These are phyloP conservation scores for Casuarina cunninghamiana DNA, from an alignment of 306 rosid species.

Conservation along the genomic window DNA sequence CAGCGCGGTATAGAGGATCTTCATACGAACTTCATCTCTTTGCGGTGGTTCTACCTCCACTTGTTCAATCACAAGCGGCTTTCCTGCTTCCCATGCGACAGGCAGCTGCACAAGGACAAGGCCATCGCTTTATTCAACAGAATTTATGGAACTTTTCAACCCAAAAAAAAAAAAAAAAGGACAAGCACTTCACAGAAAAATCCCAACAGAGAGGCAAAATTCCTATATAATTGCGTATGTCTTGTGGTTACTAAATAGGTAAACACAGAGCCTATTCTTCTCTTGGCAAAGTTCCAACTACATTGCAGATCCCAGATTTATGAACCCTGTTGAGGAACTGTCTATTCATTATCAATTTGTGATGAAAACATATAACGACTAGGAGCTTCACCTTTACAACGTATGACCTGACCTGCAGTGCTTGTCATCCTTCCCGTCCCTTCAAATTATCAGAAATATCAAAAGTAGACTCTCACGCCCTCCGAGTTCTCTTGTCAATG, in stretches of 20 bases:
- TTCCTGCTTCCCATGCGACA: conserved; percentile 42
- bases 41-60: conserved; percentile 43
- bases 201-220: too few species aligned
- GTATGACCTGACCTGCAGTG: not conserved
- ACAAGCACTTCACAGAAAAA: too few species aligned
- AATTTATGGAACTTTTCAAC: too few species aligned
- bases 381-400: not conserved
- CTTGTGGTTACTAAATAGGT: too few species aligned
- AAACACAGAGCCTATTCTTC: too few species aligned
- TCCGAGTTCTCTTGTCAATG: not conserved
- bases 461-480: not conserved
- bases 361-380: too few species aligned
- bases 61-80: conserved; percentile 40
- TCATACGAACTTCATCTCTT: conserved; percentile 32
- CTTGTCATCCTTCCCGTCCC: not conserved
- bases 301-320: too few species aligned
- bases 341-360: not conserved
- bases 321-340: not conserved
- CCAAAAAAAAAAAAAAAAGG: too few species aligned
- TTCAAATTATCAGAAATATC: too few species aligned
- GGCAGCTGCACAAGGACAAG: conserved; percentile 27
- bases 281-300: too few species aligned
- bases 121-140: too few species aligned
- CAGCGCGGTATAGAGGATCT: conserved; percentile 31
- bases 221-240: too few species aligned